Conservation (phyloP, 1,284 basidiomycete genomes). For the Cryptococcus sp. region DNA sequence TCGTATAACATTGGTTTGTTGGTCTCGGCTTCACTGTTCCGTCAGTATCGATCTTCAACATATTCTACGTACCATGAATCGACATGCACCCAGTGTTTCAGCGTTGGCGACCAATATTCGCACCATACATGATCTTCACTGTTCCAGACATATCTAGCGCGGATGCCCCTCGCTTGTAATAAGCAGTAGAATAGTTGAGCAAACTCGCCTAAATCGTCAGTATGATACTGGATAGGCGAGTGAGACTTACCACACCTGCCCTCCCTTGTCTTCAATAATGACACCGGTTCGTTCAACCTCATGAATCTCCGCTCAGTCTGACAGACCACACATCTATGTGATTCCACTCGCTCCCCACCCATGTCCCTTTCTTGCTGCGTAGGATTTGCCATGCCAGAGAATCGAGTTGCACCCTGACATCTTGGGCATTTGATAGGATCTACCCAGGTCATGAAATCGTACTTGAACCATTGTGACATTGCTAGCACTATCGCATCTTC, state of each 20-base stretch:
- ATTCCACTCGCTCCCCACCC: slow-evolving; percentile 48
- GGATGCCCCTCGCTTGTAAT: slow-evolving; percentile 45
- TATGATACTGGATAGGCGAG: not conserved
- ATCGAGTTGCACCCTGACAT: slow-evolving; percentile 40
- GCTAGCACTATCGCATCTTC: slow-evolving; percentile 42
- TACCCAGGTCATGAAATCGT: slow-evolving; percentile 49
- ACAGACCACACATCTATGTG: slow-evolving; percentile 40
- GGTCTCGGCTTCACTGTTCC: slow-evolving; percentile 44
- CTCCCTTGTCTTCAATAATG: slow-evolving; percentile 41
- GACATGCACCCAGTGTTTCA: slow-evolving; percentile 51
- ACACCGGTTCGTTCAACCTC: slow-evolving; percentile 42
- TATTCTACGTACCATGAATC: slow-evolving; percentile 43
- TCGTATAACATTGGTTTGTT: slow-evolving; percentile 50
- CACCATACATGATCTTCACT: slow-evolving; percentile 55
- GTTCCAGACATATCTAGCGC: slow-evolving; percentile 49
- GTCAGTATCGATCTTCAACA: slow-evolving; percentile 1
- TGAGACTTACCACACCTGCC: slow-evolving; percentile 50
- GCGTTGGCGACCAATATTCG: slow-evolving; percentile 42
- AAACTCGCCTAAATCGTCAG: slow-evolving; percentile 36
- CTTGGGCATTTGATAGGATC: slow-evolving; percentile 49
- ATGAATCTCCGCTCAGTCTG: slow-evolving; percentile 39
- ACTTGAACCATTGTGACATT: slow-evolving; percentile 51
- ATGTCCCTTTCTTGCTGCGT: slow-evolving; percentile 36
- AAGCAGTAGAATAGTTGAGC: slow-evolving; percentile 52
- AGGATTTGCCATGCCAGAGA: slow-evolving; percentile 13